Base-by-base conservation (phyloP, 2,329 filamentous ascomycete species). In the Epichloe aotearoae region DNA sequence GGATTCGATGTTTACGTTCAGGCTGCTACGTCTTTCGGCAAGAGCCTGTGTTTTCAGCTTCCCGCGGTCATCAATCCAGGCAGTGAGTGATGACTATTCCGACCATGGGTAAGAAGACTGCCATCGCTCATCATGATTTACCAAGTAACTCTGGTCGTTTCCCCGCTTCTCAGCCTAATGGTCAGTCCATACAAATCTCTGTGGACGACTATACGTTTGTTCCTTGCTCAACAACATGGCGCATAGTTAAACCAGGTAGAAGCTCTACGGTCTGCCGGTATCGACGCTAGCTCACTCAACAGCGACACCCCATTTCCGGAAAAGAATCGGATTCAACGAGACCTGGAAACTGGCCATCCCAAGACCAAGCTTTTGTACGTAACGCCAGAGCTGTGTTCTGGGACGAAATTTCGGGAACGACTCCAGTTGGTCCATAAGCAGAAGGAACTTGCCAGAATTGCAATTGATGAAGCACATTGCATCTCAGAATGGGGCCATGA, bases 401-500 rank as follows among this genome's bases (percentile, higher is more conserved):
- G 80, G 4, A 79, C 88, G 54, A 75, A 76, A 52, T 96, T 97
- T 66, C 84, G 90, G 39, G 78, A 82, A 53, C 79, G 83, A 46
- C 71, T 96, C 8, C 76, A 78, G 53, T 71, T 85, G 4, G 83
- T 96, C 14, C 73, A 96, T 62, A 72, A 80, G 52, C 89, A 96
- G 64, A 79, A 79, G 52, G 88, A 96, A 67, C 77, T 97, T n/a
- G 84, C 85, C 10, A 81, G 91, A 14, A 80, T 97, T 55, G 91
- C 86, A 46, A 83, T 97, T 52, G 91, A 97, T 62, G 91, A 97
- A 69, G 91, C 91, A 2, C 91, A 97, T 66, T 97, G 91, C 65
- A 95, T 97, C 58, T 95, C 88, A 23, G 90, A 96, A 81, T 96
- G 91, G 91, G 91, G 91, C 2, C 90, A 97, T 64, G 91, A 97